These are phyloP conservation scores for Rhodotorula babjevae DNA, from an alignment of 768 basidiomycete genomes.

Conservation along the genomic window DNA sequence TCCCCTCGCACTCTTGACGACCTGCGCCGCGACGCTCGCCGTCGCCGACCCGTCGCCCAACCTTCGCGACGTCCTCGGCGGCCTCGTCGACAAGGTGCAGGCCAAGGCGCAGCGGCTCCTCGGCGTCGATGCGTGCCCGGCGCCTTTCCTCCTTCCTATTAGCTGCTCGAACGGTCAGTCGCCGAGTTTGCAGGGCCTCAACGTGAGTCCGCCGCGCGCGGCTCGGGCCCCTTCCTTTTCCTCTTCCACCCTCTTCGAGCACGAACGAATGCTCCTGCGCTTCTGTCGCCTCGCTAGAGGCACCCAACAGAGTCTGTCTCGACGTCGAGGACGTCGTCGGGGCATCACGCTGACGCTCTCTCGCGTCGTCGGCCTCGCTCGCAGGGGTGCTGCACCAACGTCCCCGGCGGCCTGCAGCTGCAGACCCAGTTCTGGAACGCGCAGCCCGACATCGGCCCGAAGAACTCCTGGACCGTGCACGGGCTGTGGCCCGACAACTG, in stretches of 20 bases:
- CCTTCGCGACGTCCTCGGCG: neutral
- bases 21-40: neutral
- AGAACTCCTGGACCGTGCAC: slow-evolving; percentile 20
- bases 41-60: neutral
- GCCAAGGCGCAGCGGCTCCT: neutral
- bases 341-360: too few species aligned
- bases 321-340: too few species aligned
- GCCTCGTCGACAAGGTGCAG: neutral
- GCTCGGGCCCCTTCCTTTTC: neutral
- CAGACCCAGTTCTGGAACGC: slow-evolving; percentile 33
- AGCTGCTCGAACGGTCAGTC: neutral
- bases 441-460: slow-evolving; percentile 6
- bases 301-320: too few species aligned
- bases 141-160: slow-evolving; percentile 2
- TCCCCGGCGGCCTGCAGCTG: slow-evolving; percentile 9
- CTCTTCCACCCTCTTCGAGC: neutral
- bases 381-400: slow-evolving; percentile 31
- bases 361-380: neutral
- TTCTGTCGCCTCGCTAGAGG: neutral
- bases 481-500: slow-evolving; percentile 26
- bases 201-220: neutral
- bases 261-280: too few species aligned
- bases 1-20: neutral
- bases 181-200: neutral
- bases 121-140: slow-evolving; percentile 12